Percentiles rank a stretch among this genome's conserved stretches.
These are phyloP conservation scores for Vitis riparia DNA, from an alignment of 164 flowering plant genomes.

Conservation along the genomic window DNA sequence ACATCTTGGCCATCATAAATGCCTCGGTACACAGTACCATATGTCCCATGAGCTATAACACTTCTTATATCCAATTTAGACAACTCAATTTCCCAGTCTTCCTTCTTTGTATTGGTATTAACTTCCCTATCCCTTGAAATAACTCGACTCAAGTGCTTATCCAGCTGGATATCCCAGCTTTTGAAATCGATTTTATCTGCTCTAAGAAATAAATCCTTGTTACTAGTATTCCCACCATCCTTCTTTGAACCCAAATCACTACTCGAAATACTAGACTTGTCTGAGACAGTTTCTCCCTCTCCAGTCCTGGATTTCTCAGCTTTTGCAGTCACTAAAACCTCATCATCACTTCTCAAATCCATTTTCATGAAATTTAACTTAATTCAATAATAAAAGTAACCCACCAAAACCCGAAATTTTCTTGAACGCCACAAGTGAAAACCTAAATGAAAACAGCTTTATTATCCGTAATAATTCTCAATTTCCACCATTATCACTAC, in stretches of 20 bases:
- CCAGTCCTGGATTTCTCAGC: slow-evolving; percentile 11
- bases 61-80: slow-evolving; percentile 60
- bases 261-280: background rate
- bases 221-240: slow-evolving; percentile 42
- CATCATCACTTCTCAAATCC: slow-evolving; percentile 29
- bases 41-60: slow-evolving; percentile 82
- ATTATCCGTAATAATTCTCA: background rate
- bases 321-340: slow-evolving; percentile 1
- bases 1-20: slow-evolving; percentile 75
- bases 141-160: slow-evolving; percentile 73
- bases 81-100: slow-evolving; percentile 90
- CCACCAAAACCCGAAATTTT: background rate
- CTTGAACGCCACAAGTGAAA: background rate
- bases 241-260: slow-evolving; percentile 22
- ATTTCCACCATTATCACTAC: background rate
- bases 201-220: slow-evolving; percentile 55
- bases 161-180: slow-evolving; percentile 69
- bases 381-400: background rate
- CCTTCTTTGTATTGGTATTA: slow-evolving; percentile 22
- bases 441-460: background rate
- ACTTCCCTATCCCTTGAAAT: slow-evolving; percentile 56
- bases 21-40: slow-evolving; percentile 84
- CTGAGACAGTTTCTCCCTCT: slow-evolving; percentile 10
- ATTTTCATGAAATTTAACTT: slow-evolving; percentile 13
- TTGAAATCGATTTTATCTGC: slow-evolving; percentile 90